Percentiles rank a stretch among this genome's conserved stretches.
Conservation (phyloP, 2,329 filamentous ascomycete species). For the Trichophyton rubrum region DNA sequence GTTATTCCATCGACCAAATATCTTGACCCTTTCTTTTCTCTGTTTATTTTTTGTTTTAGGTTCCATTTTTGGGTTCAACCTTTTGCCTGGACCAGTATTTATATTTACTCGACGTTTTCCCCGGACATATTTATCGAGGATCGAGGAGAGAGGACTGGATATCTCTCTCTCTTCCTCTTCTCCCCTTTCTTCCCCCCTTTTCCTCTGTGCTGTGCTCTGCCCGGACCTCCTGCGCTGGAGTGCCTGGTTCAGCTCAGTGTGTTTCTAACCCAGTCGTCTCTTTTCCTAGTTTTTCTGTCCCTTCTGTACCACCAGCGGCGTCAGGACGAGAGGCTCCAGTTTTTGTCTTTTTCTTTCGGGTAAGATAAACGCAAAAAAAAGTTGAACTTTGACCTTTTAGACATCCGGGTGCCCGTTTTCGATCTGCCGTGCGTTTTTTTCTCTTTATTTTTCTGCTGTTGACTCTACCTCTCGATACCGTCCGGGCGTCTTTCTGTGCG, state of each 20-base stretch:
- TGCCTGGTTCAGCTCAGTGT: not conserved
- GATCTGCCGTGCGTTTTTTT: no score
- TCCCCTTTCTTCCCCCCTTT: no score
- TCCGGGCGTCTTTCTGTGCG: not conserved
- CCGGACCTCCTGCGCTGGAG: not conserved
- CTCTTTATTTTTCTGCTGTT: not conserved
- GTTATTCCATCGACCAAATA: not conserved
- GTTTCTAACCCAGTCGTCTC: not conserved
- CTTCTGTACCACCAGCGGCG: not conserved
- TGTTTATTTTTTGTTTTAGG: not conserved
- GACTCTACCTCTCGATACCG: not conserved
- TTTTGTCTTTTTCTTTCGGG: not conserved
- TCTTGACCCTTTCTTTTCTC: not conserved
- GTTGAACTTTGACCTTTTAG: not conserved
- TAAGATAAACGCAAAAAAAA: not conserved
- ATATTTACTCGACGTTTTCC: not conserved
- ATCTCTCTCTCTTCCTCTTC: not conserved
- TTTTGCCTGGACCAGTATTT: not conserved
- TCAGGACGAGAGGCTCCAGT: not conserved
- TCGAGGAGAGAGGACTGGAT: not conserved
- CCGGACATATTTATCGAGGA: not conserved
- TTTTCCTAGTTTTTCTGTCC: not conserved
- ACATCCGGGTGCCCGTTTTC: not conserved
- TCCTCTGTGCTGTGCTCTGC: no score
- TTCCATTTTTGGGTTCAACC: not conserved